A percentile compares a stretch with the other conserved stretches of the same genome.
These are phyloP conservation scores for Diversispora epigaea DNA, from an alignment of 192 early-diverging fungal genomes.

Conservation along the genomic window DNA sequence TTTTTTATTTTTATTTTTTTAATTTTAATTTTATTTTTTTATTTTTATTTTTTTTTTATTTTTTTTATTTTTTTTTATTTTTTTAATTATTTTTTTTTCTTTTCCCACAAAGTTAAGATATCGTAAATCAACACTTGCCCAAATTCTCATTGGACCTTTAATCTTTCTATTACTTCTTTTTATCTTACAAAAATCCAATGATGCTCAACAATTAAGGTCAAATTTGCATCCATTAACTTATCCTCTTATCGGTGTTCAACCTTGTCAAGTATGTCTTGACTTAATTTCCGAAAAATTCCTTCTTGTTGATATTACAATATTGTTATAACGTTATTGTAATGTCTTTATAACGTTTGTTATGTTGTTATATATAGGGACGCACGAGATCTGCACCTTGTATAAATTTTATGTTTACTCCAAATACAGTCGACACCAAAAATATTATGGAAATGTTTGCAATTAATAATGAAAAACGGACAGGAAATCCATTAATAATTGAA, in stretches of 20 bases:
- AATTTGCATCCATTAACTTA: constrained; percentile 48
- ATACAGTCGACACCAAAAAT: constrained; percentile 35
- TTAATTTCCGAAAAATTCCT: neutral
- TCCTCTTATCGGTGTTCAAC: constrained; percentile 41
- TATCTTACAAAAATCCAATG: constrained; percentile 55
- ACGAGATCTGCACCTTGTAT: constrained; percentile 51
- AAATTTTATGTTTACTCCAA: constrained; percentile 61
- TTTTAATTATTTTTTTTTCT: neutral
- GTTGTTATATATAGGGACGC: constrained; percentile 39
- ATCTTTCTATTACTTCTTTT: constrained; percentile 67
- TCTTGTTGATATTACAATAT: neutral
- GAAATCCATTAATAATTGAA: constrained; percentile 35
- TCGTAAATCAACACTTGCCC: constrained; percentile 50
- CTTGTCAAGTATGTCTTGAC: constrained; percentile 39
- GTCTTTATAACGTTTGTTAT: too few relatives aligned
- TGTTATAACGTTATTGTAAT: neutral
- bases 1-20: too few relatives aligned
- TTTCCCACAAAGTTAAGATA: constrained; percentile 49
- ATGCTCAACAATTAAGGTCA: constrained; percentile 32
- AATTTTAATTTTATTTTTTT: too few relatives aligned
- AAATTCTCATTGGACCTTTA: constrained; percentile 62
- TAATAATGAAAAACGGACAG: constrained; percentile 45
- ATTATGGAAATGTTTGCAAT: constrained; percentile 44
- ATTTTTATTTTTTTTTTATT: too few relatives aligned
- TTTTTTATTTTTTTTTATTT: too few relatives aligned